Evolutionary conservation across 805 yeast species (phyloP).

Genomic region (Cyberlindnera galapagoensis): DNA sequence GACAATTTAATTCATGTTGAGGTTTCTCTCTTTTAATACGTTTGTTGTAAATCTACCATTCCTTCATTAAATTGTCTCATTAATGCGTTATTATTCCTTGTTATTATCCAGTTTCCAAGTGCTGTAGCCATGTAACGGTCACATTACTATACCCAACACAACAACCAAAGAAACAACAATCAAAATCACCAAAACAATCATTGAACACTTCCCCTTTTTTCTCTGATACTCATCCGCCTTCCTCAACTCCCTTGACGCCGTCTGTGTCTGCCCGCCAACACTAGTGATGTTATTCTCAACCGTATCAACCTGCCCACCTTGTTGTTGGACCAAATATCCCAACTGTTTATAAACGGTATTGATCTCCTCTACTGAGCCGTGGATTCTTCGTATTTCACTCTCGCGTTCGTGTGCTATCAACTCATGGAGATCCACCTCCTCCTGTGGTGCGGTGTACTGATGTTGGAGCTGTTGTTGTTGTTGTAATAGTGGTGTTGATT

Average conservation of each 20-base stretch:
- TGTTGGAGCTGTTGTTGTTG: slow-evolving; percentile 32
- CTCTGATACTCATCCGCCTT: slow-evolving; percentile 75
- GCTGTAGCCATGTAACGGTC: no score
- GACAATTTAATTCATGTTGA: no score
- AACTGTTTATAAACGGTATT: slow-evolving; percentile 80
- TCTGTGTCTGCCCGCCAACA: slow-evolving; percentile 56
- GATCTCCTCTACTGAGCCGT: slow-evolving; percentile 76
- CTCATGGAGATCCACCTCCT: slow-evolving; percentile 58
- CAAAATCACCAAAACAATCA: slow-evolving; percentile 54
- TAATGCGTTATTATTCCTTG: no score
- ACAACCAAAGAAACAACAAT: slow-evolving; percentile 52
- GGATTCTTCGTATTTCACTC: slow-evolving; percentile 62
- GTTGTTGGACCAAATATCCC: slow-evolving; percentile 72
- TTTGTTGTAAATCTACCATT: no score
- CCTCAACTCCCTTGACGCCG: slow-evolving; percentile 62
- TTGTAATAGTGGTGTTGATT: slow-evolving; percentile 17
- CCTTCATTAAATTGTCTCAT: no score
- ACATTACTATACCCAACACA: no score
- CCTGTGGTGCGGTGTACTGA: slow-evolving; percentile 30
- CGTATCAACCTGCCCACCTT: slow-evolving; percentile 78
- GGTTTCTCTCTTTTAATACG: no score
- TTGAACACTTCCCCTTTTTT: slow-evolving; percentile 65
- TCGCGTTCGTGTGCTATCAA: slow-evolving; percentile 67
- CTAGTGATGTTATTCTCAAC: slow-evolving; percentile 73
- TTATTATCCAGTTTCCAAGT: no score